Evolutionary conservation across 2,329 filamentous ascomycete genomes (phyloP), one percentile per base, ranked within the genome.

Genomic region (Arachnomyces sp.): DNA sequence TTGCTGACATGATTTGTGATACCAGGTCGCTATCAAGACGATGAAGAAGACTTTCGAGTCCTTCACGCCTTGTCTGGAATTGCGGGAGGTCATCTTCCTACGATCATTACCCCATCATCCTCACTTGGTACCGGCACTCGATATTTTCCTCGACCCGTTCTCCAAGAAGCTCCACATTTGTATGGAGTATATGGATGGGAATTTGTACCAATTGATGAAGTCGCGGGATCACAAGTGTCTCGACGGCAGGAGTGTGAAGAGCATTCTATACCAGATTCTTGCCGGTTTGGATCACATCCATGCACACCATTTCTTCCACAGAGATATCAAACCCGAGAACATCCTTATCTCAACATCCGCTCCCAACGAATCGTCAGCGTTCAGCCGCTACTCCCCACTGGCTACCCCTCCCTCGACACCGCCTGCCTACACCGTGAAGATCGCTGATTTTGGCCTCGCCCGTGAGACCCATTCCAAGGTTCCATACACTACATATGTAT

Each of bases 181-280:
- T 58, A 98, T 98, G 92, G 92, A 98, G 68, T 95, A 94, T 66
- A 98, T 98, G 92, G 92, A 98, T 61, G 92, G 92, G 37, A 98
- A 98, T 63, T 74, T 98, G 1, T 98, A 98, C 64, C 92, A 98
- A 65, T 69, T 98, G 48, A 98, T 98, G 92, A 98, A 98, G 70
- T 83, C 92, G 38, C 80, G 92, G 44, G 92, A 98, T 52, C 90
- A 95, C 72, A 96, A 96, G 65, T 83, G 74, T 48, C 74, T 98
- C 18, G 92, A 98, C 57, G 84, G 84, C 40, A 78, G 76, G 45
- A 94, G 86, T 54, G 92, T 98, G 45, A 96, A 98, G 74, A 96
- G 90, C 69, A 94, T 98, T 47, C 73, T 98, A 29, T 95, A 85
- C 66, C 92, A 98, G 68, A 98, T 98, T 55, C 81, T 98, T 68